Conservation (phyloP, 305 asterid species). For the Euphrasia arctica region DNA sequence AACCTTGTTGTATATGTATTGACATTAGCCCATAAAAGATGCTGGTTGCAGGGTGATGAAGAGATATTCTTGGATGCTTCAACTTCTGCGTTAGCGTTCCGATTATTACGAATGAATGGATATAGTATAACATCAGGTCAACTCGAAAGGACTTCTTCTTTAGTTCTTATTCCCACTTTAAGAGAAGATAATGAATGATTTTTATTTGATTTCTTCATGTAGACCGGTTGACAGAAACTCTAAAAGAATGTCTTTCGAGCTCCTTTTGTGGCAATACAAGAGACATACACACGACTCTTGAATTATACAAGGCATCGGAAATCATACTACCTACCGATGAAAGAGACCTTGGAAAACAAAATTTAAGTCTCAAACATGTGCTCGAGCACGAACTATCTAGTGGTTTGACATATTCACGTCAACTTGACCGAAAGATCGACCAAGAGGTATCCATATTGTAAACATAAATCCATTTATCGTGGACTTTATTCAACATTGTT, state of each 20-base stretch:
- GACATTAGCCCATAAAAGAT: slow-evolving; percentile 49
- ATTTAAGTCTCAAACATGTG: slow-evolving; percentile 39
- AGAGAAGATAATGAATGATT: neutral
- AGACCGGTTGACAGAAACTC: slow-evolving; percentile 49
- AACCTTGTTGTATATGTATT: slow-evolving; percentile 22
- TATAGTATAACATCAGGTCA: slow-evolving; percentile 69
- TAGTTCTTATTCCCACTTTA: neutral
- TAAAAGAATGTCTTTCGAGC: slow-evolving; percentile 38
- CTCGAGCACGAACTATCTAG: slow-evolving; percentile 45
- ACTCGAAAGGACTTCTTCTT: slow-evolving; percentile 12
- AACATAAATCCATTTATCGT: neutral
- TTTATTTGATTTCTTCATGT: slow-evolving; percentile 30
- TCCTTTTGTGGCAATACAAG: slow-evolving; percentile 39
- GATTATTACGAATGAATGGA: slow-evolving; percentile 62
- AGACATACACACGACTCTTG: slow-evolving; percentile 49
- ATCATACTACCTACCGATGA: slow-evolving; percentile 48
- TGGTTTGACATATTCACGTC: slow-evolving; percentile 32
- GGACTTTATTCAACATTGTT: slow-evolving; percentile 8
- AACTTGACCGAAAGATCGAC: slow-evolving; percentile 39
- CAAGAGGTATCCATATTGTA: slow-evolving; percentile 48
- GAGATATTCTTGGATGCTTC: slow-evolving; percentile 73
- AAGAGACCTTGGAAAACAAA: slow-evolving; percentile 44
- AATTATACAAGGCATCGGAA: slow-evolving; percentile 67
- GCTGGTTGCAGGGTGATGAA: slow-evolving; percentile 83
- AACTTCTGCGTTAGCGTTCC: slow-evolving; percentile 82